These are phyloP conservation scores for Picochlorum costavermella DNA, from an alignment of 139 green algal species.

Conservation along the genomic window DNA sequence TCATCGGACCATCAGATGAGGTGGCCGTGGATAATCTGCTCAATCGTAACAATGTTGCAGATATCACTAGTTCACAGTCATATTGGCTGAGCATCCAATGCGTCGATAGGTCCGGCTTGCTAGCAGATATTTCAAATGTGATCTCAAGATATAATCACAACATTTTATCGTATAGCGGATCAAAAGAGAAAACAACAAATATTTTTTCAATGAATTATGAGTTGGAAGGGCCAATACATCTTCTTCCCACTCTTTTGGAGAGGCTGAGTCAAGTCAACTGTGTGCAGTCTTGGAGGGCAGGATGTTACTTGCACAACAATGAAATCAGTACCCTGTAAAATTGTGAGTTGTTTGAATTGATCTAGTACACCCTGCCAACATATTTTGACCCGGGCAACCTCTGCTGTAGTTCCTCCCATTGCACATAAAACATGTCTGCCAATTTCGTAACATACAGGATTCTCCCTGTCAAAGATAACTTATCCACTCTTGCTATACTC, in stretches of 20 bases:
- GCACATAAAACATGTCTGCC: constrained; percentile 59
- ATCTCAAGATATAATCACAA: constrained; percentile 41
- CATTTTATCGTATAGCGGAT: constrained; percentile 35
- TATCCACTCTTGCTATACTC: constrained; percentile 67
- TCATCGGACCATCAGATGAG: not conserved
- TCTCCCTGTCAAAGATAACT: constrained; percentile 69
- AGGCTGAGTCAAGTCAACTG: constrained; percentile 13
- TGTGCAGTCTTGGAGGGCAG: constrained; percentile 6
- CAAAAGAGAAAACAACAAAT: constrained; percentile 3
- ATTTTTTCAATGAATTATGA: constrained; percentile 35
- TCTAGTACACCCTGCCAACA: constrained; percentile 58
- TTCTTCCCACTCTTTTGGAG: constrained; percentile 13
- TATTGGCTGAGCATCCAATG: constrained; percentile 34
- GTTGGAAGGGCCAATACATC: constrained; percentile 12
- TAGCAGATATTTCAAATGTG: constrained; percentile 40
- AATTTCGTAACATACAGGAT: constrained; percentile 69
- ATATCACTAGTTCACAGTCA: not conserved
- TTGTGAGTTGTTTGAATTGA: not conserved
- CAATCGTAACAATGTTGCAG: not conserved
- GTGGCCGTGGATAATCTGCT: not conserved
- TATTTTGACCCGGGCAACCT: constrained; percentile 47
- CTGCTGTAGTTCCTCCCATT: constrained; percentile 58
- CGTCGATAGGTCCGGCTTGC: constrained; percentile 39
- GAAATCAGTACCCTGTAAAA: not conserved
- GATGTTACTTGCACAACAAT: constrained; percentile 13